phyloP scores from a whole-genome alignment of 2,329 filamentous ascomycete species.

The Clonostachys rosea region DNA sequence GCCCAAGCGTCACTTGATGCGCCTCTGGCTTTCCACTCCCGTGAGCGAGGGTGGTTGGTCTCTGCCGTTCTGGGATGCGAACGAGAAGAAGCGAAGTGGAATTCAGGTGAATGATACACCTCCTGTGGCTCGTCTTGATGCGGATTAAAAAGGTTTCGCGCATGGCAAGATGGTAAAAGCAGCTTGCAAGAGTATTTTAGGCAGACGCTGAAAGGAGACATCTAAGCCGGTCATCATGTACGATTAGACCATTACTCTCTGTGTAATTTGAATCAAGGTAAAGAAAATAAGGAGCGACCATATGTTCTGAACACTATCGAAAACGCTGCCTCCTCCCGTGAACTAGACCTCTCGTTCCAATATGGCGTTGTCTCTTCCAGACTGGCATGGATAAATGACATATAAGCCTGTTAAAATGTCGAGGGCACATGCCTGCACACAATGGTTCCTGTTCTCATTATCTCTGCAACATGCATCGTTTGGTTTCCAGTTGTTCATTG shows the following conservation, averaged over 20 bases:
- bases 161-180: no score
- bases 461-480: no score
- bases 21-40: slow-evolving; percentile 76
- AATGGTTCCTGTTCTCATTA: no score
- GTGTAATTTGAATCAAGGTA: no score
- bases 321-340: not conserved
- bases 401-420: not conserved
- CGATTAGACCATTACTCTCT: no score
- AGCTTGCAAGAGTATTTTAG: no score
- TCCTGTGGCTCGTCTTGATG: slow-evolving; percentile 68
- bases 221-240: no score
- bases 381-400: not conserved
- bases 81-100: slow-evolving; percentile 78
- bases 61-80: slow-evolving; percentile 71
- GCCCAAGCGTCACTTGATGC: slow-evolving; percentile 73
- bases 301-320: not conserved
- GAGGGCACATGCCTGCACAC: not conserved
- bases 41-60: slow-evolving; percentile 79
- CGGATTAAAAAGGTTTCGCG: slow-evolving; percentile 45
- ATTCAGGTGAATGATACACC: slow-evolving; percentile 77
- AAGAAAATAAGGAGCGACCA: no score
- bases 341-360: not conserved
- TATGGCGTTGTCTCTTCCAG: no score
- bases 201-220: no score
- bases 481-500: no score